Evolutionary conservation across 208 protist species (phyloP), one percentile per base, ranked within the genome.

Genomic region (Acanthamoeba royreba): DNA sequence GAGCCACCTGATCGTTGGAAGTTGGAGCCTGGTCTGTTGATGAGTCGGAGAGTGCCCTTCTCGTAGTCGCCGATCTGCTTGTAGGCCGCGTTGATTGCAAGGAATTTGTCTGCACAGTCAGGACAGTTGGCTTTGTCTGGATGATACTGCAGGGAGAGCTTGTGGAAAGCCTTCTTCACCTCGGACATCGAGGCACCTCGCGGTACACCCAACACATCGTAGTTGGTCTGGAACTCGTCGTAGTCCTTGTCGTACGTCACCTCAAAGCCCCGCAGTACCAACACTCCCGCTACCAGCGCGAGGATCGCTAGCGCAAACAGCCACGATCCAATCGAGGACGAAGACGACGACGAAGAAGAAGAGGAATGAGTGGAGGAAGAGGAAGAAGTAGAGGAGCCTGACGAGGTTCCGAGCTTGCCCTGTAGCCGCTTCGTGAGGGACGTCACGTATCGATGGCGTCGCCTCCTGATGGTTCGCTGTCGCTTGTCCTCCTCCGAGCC

Each of bases 211-310:
- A 86, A 45, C 9, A 86, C 38, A 45, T 86, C 77, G 77, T 86
- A 86, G 77, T 86, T 86, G 42, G 77, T 42, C 77, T 58, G 42
- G 46, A 86, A 86, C n/a, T 49, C 77, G 77, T 86, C 77, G 46
- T 86, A 86, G 35, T 86, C 77, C 15, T 55, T 49, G 77, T 86
- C 77, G 77, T 86, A 86, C 0, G 43, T 55, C n/a, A 55, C 77
- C 31, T 86, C 77, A n/a, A 86, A 43, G 25, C 42, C 42, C 9
- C 77, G 19, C 46, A 86, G 17, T 4, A 86, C 15, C 31, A 86
- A 86, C 25, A 86, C 43, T 8, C 45, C 43, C 46, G 31, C 77
- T 13, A 86, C 77, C 77, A 86, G 5, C 77, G 45, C 77, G 0
- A 53, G 4, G 35, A 86, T 55, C 42, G 77, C 77, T 13, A 86